Conservation (phyloP, 2,329 filamentous ascomycete species). For the Aspergillus novofumigatus region DNA sequence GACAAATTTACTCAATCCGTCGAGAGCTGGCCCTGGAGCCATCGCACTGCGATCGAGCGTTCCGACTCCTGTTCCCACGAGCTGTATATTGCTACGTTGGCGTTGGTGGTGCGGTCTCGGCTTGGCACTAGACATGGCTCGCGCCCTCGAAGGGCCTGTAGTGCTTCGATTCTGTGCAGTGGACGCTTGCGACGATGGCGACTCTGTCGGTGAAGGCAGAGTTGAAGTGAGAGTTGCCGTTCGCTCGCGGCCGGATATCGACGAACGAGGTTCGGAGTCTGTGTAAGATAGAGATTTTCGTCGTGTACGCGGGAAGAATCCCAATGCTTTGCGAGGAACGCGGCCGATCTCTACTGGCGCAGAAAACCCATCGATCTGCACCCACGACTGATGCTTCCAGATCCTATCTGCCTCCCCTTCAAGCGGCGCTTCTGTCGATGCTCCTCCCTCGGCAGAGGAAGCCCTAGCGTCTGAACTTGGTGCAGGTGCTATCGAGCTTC, state of each 20-base stretch:
- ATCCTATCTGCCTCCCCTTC: constrained; percentile 57
- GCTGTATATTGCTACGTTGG: constrained; percentile 50
- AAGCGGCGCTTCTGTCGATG: constrained; percentile 17
- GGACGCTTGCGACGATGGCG: constrained; percentile 20
- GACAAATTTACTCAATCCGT: constrained; percentile 79
- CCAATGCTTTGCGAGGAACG: constrained; percentile 72
- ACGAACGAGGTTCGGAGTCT: constrained; percentile 51
- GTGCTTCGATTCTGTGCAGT: constrained; percentile 26
- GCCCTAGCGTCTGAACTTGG: constrained; percentile 5
- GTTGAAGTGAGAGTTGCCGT: constrained; percentile 26
- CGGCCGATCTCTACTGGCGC: constrained; percentile 80
- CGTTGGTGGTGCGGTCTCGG: constrained; percentile 38
- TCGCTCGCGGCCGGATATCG: constrained; percentile 27
- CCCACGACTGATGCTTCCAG: constrained; percentile 89
- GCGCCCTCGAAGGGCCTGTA: constrained; percentile 22
- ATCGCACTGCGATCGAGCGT: constrained; percentile 60
- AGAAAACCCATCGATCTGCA: constrained; percentile 67
- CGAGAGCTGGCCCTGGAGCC: constrained; percentile 68
- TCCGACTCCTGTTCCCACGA: constrained; percentile 83
- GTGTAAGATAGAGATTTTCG: constrained; percentile 71
- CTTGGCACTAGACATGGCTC: constrained; percentile 27
- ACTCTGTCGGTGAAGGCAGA: constrained; percentile 22
- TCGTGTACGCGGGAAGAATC: constrained; percentile 85
- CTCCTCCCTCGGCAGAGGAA: constrained; percentile 4
- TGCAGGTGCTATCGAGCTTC: constrained; percentile 31